Evolutionary conservation across 2,329 filamentous ascomycete genomes (phyloP).

Genomic region (Hymenoscyphus fructigenus): DNA sequence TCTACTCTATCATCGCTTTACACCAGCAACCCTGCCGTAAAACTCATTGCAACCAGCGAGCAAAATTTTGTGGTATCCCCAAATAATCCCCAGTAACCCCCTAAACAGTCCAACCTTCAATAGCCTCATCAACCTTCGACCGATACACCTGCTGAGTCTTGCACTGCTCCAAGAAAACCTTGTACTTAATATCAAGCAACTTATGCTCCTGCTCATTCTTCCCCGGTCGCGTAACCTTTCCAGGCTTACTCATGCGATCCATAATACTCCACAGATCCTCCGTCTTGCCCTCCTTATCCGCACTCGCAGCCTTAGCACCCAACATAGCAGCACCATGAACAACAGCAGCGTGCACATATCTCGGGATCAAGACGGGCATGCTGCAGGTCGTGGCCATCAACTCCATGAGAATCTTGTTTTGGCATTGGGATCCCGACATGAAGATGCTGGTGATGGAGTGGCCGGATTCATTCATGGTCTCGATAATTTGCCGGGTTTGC

Average conservation of each 20-base stretch:
- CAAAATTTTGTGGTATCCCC: too few species aligned
- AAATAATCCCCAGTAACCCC: not conserved
- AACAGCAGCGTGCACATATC: constrained; percentile 92
- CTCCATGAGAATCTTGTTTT: constrained; percentile 89
- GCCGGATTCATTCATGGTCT: constrained; percentile 87
- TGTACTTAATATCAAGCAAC: constrained; percentile 84
- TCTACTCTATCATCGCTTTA: too few species aligned
- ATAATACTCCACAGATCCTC: constrained; percentile 95
- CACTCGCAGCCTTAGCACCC: constrained; percentile 92
- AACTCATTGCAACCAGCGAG: too few species aligned
- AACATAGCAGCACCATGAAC: constrained; percentile 99
- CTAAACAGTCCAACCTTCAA: constrained; percentile 42
- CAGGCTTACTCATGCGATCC: constrained; percentile 95
- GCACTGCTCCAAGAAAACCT: constrained; percentile 93
- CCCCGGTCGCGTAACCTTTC: constrained; percentile 76
- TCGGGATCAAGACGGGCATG: constrained; percentile 90
- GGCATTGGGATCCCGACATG: constrained; percentile 98
- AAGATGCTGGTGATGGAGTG: constrained; percentile 91
- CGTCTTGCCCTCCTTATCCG: constrained; percentile 71
- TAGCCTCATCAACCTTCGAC: constrained; percentile 68
- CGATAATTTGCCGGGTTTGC: constrained; percentile 93
- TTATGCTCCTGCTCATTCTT: constrained; percentile 72
- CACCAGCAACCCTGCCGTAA: too few species aligned
- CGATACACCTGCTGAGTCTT: constrained; percentile 81
- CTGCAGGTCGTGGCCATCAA: constrained; percentile 87